Evolutionary conservation across 1,284 basidiomycete species (phyloP).

Genomic region (Trametes sp.): DNA sequence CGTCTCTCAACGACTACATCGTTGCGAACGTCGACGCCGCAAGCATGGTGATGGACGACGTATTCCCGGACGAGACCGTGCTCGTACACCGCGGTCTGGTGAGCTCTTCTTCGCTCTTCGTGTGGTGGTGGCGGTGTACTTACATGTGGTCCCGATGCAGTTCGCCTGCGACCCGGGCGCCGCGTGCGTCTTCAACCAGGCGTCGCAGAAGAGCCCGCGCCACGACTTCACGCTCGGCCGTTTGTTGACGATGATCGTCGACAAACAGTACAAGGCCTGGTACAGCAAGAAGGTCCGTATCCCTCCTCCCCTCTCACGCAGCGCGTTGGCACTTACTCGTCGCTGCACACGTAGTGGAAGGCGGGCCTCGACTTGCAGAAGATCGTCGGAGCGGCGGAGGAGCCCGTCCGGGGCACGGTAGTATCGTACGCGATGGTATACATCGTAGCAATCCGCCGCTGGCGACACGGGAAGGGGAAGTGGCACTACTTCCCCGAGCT

Average conservation of each 20-base stretch:
- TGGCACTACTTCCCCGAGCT: no score
- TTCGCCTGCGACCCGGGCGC: background rate
- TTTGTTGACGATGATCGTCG: slow-evolving; percentile 5
- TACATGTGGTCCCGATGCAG: background rate
- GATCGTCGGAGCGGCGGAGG: no score
- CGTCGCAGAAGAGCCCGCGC: background rate
- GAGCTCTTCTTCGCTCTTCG: background rate
- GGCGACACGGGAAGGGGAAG: no score
- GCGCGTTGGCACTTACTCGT: background rate
- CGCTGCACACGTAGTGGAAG: background rate
- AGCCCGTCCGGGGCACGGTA: background rate
- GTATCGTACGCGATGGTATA: background rate
- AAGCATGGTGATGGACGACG: no score
- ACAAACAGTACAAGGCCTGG: slow-evolving; percentile 4
- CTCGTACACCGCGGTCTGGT: background rate
- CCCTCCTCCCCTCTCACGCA: background rate
- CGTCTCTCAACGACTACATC: no score
- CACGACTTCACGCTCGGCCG: background rate
- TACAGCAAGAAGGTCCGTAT: background rate
- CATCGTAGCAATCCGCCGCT: no score
- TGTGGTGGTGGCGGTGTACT: background rate
- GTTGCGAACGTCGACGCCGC: no score
- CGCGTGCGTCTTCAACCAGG: background rate
- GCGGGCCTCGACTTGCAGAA: background rate
- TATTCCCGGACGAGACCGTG: no score